Evolutionary conservation across 2,329 filamentous ascomycete species (phyloP), one percentile per base, ranked within the genome.

Genomic region (Alternaria consortialis): DNA sequence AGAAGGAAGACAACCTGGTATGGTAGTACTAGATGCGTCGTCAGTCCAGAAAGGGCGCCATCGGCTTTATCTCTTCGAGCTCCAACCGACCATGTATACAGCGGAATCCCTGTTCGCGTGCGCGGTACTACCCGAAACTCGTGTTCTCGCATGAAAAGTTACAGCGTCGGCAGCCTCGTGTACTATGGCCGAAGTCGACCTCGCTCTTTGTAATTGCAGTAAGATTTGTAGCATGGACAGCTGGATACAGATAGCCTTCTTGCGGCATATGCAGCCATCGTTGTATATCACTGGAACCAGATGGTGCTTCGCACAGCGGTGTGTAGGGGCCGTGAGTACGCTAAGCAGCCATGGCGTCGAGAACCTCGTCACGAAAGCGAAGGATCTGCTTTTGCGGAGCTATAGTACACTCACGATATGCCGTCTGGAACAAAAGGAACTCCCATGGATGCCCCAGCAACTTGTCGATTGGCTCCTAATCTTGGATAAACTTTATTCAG

Each of bases 41-140:
- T 17, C 5, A 32, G 4, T n/a, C 27, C 4, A 20, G 36, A 7
- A 32, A 34, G n/a, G 37, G 23, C n/a, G 32, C 42, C 11, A 55
- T 31, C 7, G 5, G 11, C 23, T 32, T 20, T 15, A 36, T 29
- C 34, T 20, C 9, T 20, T 27, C 17, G 25, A 25, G 23, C n/a
- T 47, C 39, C 32, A 4, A n/a, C 43, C 6, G 15, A 13, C 23
- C 4, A 17, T 23, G 43, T 23, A 13, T 8, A 34, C 25, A 32
- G 23, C 46, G 17, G 13, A 25, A 39, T 42, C 54, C 54, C 29
- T 56, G 54, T 39, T 44, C 15, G 20, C 17, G 17, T 50, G 29
- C 15, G 53, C 53, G 43, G 53, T 56, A 40, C 53, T 44, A 50
- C 53, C 44, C 53, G 44, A 50, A 42, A 5, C 8, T 56, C 43